phyloP scores from a whole-genome alignment of 2,329 filamentous ascomycete species.

The Claviceps monticola region DNA sequence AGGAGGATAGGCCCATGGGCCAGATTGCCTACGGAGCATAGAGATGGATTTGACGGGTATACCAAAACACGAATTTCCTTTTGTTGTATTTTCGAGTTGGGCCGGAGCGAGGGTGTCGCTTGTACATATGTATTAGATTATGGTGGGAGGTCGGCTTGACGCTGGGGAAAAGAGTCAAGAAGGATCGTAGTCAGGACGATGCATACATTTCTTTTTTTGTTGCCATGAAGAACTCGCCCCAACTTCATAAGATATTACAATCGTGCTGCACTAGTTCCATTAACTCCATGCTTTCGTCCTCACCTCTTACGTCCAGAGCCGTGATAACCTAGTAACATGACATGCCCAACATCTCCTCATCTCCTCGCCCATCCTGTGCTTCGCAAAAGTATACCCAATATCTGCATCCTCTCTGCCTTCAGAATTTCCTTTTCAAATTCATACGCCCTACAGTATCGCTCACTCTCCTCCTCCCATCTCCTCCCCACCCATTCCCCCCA shows the following conservation, averaged over 20 bases:
- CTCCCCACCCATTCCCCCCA: background rate
- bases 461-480: background rate
- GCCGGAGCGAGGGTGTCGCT: constrained; percentile 12
- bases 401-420: background rate
- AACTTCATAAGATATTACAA: background rate
- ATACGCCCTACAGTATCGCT: background rate
- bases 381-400: background rate
- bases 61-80: constrained; percentile 22
- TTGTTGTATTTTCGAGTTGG: constrained; percentile 11
- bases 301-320: background rate
- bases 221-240: background rate
- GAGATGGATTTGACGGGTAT: constrained; percentile 14
- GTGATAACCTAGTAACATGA: background rate
- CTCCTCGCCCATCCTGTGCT: no score
- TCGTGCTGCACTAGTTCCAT: no score
- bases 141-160: constrained; percentile 1
- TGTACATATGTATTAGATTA: constrained; percentile 26
- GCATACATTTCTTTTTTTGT: constrained; percentile 11
- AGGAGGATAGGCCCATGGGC: constrained; percentile 47
- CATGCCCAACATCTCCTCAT: background rate
- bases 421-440: background rate
- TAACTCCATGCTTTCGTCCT: background rate
- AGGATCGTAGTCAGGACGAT: background rate
- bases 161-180: background rate
- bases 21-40: constrained; percentile 46